Evolutionary conservation across 176 grass and related monocot species (phyloP).

Genomic region (Oryza longistaminata): DNA sequence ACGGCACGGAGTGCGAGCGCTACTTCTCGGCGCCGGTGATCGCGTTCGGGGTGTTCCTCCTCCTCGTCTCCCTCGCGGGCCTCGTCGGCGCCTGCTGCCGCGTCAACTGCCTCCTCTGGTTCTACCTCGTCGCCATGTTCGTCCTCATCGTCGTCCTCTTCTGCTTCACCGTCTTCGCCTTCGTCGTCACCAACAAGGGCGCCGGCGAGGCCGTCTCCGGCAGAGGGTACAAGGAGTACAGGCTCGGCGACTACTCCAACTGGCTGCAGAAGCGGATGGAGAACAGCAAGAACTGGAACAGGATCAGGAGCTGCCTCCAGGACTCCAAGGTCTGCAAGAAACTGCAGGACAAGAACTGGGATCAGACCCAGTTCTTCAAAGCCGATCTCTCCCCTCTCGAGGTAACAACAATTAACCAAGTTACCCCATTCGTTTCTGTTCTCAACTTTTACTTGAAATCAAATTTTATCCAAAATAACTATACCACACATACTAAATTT

Average conservation of each 20-base stretch:
- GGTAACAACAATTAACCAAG: slow-evolving; percentile 31
- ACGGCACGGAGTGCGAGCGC: too few relatives aligned
- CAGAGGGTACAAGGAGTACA: slow-evolving; percentile 73
- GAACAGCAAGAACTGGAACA: slow-evolving; percentile 61
- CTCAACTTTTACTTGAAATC: too few relatives aligned
- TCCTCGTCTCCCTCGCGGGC: slow-evolving; percentile 69
- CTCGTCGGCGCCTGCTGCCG: slow-evolving; percentile 86
- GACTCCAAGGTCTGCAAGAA: slow-evolving; percentile 68
- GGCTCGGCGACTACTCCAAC: slow-evolving; percentile 83
- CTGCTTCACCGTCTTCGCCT: slow-evolving; percentile 77
- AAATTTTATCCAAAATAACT: too few relatives aligned
- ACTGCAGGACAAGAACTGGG: slow-evolving; percentile 38
- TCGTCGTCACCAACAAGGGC: slow-evolving; percentile 81
- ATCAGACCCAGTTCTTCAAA: slow-evolving; percentile 29
- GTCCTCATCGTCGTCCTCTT: slow-evolving; percentile 71
- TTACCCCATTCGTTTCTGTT: neutral
- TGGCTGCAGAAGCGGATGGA: slow-evolving; percentile 83
- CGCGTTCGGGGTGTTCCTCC: too few relatives aligned
- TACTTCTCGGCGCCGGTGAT: too few relatives aligned
- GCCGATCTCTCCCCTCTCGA: slow-evolving; percentile 69
- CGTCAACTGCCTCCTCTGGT: slow-evolving; percentile 78
- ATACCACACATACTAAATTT: too few relatives aligned
- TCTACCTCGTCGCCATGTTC: slow-evolving; percentile 93
- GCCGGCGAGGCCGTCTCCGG: slow-evolving; percentile 67
- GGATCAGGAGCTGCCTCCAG: slow-evolving; percentile 69